phyloP scores from a whole-genome alignment of 129 eudicot genomes.

The Scalesia atractyloides region DNA sequence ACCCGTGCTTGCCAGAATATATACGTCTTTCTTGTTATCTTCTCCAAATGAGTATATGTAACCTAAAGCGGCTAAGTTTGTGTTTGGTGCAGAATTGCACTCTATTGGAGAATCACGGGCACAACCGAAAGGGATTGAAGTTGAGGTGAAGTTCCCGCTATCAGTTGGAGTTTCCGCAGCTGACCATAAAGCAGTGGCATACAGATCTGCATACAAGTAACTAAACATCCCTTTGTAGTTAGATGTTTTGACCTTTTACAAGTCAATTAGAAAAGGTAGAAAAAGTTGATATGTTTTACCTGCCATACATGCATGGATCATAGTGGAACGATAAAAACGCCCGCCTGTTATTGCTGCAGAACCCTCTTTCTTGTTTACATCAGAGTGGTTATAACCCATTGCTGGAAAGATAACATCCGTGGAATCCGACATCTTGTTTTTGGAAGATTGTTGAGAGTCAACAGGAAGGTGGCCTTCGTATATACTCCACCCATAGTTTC shows the following conservation, averaged over 20 bases:
- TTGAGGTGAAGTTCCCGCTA: slow-evolving; percentile 77
- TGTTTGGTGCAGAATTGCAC: slow-evolving; percentile 29
- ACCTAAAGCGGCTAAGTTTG: background rate
- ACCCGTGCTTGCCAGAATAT: slow-evolving; percentile 58
- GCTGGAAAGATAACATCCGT: slow-evolving; percentile 63
- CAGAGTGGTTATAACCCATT: slow-evolving; percentile 65
- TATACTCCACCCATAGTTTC: slow-evolving; percentile 83
- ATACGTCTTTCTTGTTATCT: slow-evolving; percentile 23
- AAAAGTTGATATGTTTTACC: slow-evolving; percentile 30
- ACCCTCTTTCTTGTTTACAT: slow-evolving; percentile 65
- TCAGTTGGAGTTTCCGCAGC: slow-evolving; percentile 60
- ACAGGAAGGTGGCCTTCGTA: slow-evolving; percentile 75
- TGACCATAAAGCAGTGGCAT: background rate
- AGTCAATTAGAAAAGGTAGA: background rate
- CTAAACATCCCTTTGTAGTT: background rate
- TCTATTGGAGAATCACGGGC: slow-evolving; percentile 67
- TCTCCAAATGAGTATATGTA: slow-evolving; percentile 11
- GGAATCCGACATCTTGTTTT: slow-evolving; percentile 38
- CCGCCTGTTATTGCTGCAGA: slow-evolving; percentile 92
- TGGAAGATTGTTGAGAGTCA: slow-evolving; percentile 26
- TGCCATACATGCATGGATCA: slow-evolving; percentile 90
- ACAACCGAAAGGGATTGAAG: slow-evolving; percentile 65
- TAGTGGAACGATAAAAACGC: slow-evolving; percentile 66
- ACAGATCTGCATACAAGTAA: slow-evolving; percentile 9
- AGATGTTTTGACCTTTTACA: too few species aligned